phyloP scores from a whole-genome alignment of 306 rosid species.

The Inga laurina region DNA sequence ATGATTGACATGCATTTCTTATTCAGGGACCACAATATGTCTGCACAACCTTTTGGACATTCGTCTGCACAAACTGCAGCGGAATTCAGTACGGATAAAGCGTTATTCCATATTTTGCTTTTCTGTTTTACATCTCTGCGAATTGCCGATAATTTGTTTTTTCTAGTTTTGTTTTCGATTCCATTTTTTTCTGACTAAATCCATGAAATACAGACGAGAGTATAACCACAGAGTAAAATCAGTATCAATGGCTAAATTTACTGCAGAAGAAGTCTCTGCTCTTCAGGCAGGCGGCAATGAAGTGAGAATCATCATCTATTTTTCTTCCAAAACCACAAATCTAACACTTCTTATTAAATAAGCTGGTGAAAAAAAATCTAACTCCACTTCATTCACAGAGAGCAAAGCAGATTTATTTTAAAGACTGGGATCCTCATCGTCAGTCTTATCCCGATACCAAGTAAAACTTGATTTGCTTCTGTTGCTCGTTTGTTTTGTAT shows the following conservation, averaged over 20 bases:
- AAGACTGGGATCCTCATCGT: slow-evolving; percentile 69
- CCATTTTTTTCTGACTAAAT: slow-evolving; percentile 4
- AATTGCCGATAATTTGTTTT: background rate
- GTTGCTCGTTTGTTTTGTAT: slow-evolving; percentile 2
- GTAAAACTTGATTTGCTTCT: slow-evolving; percentile 37
- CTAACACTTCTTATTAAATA: background rate
- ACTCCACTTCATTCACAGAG: slow-evolving; percentile 49
- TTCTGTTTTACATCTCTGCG: background rate
- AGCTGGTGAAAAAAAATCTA: background rate
- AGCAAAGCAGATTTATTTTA: slow-evolving; percentile 74
- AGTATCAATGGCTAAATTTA: slow-evolving; percentile 83
- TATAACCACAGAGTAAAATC: slow-evolving; percentile 92
- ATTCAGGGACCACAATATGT: slow-evolving; percentile 94
- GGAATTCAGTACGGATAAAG: slow-evolving; percentile 79
- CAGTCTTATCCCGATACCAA: slow-evolving; percentile 66
- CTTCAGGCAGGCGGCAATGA: slow-evolving; percentile 95
- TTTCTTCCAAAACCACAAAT: background rate
- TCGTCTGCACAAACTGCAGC: slow-evolving; percentile 90
- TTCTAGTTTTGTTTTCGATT: background rate
- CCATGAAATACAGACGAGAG: slow-evolving; percentile 68
- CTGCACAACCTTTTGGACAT: slow-evolving; percentile 82
- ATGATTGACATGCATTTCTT: slow-evolving; percentile 22
- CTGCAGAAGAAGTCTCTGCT: slow-evolving; percentile 70
- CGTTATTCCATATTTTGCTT: background rate
- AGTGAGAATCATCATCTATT: slow-evolving; percentile 41